A percentile compares a stretch with the other conserved stretches of the same genome.
Evolutionary conservation across 225 moss, liverwort and hornwort species (phyloP).

Genomic region (Pseudoscleropodium purum): DNA sequence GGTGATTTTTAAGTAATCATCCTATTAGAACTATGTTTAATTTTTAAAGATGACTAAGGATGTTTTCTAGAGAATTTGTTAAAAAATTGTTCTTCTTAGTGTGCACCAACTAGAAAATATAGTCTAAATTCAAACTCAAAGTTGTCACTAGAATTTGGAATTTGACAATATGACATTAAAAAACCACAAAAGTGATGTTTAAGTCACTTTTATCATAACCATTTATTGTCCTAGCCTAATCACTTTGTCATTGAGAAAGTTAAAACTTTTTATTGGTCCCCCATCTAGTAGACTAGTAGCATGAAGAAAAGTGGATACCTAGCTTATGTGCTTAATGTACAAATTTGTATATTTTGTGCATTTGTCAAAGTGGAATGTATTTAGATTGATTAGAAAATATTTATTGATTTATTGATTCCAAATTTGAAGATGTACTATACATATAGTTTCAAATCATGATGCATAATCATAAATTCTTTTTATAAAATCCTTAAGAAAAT

Average conservation of each 20-base stretch:
- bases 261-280: neutral
- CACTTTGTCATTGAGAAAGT: neutral
- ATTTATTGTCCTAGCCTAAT: neutral
- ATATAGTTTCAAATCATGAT: neutral
- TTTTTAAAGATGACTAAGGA: neutral
- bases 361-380: no score
- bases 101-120: neutral
- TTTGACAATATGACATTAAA: neutral
- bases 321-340: no score
- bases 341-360: neutral
- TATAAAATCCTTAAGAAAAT: neutral
- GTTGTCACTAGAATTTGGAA: neutral
- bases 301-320: neutral
- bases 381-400: neutral
- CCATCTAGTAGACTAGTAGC: neutral
- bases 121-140: neutral
- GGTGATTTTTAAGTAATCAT: neutral
- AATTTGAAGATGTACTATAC: neutral
- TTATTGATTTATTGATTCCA: accelerated
- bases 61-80: neutral
- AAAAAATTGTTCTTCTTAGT: neutral
- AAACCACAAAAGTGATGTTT: neutral
- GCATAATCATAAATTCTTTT: neutral
- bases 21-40: neutral
- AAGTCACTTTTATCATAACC: accelerated